Conservation (phyloP, 2,329 filamentous ascomycete species). For the Clarireedia monteithiana region DNA sequence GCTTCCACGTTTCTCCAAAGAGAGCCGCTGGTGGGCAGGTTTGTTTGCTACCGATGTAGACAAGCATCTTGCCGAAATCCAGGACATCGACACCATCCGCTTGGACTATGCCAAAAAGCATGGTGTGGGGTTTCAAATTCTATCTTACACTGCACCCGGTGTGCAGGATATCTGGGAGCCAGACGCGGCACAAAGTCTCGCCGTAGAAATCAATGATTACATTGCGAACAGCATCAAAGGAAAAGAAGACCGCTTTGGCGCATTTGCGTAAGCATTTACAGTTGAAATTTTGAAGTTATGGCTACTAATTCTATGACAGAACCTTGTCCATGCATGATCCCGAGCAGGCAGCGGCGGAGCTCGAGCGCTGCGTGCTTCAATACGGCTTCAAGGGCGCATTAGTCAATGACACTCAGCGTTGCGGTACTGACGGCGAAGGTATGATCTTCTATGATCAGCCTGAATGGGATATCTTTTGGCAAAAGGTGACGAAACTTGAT, state of each 20-base stretch:
- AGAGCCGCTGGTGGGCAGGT: conserved; percentile 52
- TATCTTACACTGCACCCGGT: conserved; percentile 42
- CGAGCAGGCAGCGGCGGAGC: conserved; percentile 40
- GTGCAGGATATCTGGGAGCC: conserved; percentile 39
- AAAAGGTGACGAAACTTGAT: conserved; percentile 47
- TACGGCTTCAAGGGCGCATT: conserved; percentile 56
- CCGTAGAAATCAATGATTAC: conserved; percentile 32
- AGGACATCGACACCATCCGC: conserved; percentile 36
- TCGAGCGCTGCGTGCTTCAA: conserved; percentile 43
- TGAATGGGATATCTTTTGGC: conserved; percentile 56
- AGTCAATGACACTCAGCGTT: conserved; percentile 51
- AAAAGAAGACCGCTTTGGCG: conserved; percentile 35
- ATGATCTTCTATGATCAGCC: conserved; percentile 58
- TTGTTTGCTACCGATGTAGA: conserved; percentile 52
- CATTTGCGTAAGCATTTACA: conserved; percentile 31
- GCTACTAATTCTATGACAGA: too few relatives aligned
- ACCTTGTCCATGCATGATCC: conserved; percentile 47
- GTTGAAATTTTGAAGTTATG: too few relatives aligned
- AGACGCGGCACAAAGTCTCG: conserved; percentile 34
- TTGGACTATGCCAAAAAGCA: conserved; percentile 38
- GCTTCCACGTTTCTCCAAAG: conserved; percentile 49
- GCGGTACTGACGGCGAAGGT: conserved; percentile 50
- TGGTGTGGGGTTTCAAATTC: conserved; percentile 41
- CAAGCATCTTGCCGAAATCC: conserved; percentile 49
- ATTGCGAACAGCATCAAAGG: conserved; percentile 19